phyloP scores from a whole-genome alignment of 768 basidiomycete species.

The Pleurotus tuber-regium region DNA sequence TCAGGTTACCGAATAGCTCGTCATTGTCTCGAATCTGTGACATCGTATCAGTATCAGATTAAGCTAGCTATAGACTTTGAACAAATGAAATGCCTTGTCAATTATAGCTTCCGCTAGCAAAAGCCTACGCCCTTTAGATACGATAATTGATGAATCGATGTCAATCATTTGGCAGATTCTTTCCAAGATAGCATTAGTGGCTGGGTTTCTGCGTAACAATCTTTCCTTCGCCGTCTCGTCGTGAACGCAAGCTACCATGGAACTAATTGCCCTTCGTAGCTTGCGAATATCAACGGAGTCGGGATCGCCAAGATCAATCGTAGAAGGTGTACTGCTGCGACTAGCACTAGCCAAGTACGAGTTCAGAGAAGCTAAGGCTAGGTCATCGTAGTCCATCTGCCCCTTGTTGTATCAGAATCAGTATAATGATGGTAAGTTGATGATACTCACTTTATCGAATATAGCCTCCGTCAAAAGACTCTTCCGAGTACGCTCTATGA shows the following conservation, averaged over 20 bases:
- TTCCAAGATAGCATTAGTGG: neutral
- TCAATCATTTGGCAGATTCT: neutral
- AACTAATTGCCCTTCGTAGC: neutral
- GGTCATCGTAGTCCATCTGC: no score
- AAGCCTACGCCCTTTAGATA: neutral
- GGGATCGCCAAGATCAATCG: neutral
- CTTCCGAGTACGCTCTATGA: no score
- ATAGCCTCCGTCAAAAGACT: no score
- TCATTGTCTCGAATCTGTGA: neutral
- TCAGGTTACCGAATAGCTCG: neutral
- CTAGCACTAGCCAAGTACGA: no score
- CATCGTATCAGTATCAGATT: neutral
- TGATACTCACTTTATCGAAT: no score
- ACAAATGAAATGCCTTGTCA: neutral
- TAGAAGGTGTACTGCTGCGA: neutral
- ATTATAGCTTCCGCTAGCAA: neutral
- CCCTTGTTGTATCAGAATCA: no score
- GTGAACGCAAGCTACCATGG: no score
- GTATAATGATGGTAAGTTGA: no score
- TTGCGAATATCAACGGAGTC: neutral
- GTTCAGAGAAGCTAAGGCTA: no score
- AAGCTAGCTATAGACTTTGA: neutral
- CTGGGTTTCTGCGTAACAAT: neutral
- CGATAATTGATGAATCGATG: neutral
- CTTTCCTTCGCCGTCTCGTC: no score